Conservation (phyloP, 257 asterid genomes). For the Petrea volubilis region DNA sequence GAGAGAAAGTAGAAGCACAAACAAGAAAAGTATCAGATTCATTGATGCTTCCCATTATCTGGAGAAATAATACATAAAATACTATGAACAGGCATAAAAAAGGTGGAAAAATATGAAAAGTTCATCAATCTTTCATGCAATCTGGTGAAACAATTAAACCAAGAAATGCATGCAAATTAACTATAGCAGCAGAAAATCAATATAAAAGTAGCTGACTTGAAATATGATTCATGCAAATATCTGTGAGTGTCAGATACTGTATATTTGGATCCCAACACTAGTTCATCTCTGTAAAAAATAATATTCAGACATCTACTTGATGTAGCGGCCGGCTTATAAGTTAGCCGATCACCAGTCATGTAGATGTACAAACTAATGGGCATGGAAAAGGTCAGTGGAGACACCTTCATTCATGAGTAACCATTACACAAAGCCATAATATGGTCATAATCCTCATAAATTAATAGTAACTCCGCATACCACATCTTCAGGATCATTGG, state of each 20-base stretch:
- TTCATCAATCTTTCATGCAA: background rate
- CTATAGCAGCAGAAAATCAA: background rate
- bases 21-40: background rate
- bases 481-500: slow-evolving; percentile 97
- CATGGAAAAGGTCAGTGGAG: background rate
- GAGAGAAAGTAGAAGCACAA: background rate
- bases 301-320: background rate
- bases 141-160: background rate
- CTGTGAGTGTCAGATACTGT: background rate
- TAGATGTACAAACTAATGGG: background rate
- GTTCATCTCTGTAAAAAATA: background rate
- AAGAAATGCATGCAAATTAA: background rate
- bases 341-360: background rate
- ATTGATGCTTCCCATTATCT: background rate
- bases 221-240: background rate
- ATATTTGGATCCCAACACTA: background rate
- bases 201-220: background rate
- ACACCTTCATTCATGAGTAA: slow-evolving; percentile 7
- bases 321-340: background rate
- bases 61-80: background rate
- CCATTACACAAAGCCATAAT: background rate
- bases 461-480: slow-evolving; percentile 43
- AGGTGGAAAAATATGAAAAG: background rate
- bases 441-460: slow-evolving; percentile 6
- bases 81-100: background rate